Evolutionary conservation across 2,329 filamentous ascomycete species (phyloP), one percentile per base, ranked within the genome.

Genomic region (Xylaria polymorpha): DNA sequence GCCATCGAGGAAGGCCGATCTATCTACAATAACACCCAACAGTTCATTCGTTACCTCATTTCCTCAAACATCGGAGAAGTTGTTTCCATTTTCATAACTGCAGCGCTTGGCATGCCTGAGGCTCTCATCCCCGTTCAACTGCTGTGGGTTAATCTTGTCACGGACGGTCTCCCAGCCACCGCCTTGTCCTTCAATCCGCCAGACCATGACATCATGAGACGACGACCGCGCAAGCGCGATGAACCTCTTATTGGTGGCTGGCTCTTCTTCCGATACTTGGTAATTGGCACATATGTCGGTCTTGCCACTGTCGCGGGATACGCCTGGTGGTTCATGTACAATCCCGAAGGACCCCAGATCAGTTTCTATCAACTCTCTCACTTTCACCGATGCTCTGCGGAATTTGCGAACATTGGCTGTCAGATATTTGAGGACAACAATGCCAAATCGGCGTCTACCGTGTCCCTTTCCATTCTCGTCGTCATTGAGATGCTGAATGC

Each of bases 241-340:
- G 97, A 99, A 82, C 85, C 92, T 7, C 91, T 99, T 60, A 95
- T 99, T 62, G 91, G 93, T 53, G 94, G 94, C 68, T 99, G 96
- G 96, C 84, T 99, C 46, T 98, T 99, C 85, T 94, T 98, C 87
- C 91, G 96, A 62, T 99, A 99, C 82, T 90, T 99, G 85, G 91
- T 98, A 59, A 96, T 99, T 75, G 96, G 96, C 70, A 94, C 90
- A 9, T 99, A 99, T 73, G 96, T 99, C 67, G 96, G 96, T 79
- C 86, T 94, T 48, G 96, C 96, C 63, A 99, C 96, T 3, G 97
- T 99, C 22, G 94, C 92, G 77, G 96, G 97, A 55, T 99, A 99
- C 79, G 95, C 94, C n/a, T 99, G 96, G 96, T 99, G 94, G 93
- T 99, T 98, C 86, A 94, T 99, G 92, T 97, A 92, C 85, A 95